A percentile compares a stretch with the other conserved stretches of the same genome.
Evolutionary conservation across 371 early-diverging fungal genomes (phyloP).

Genomic region (Actinomucor elegans): DNA sequence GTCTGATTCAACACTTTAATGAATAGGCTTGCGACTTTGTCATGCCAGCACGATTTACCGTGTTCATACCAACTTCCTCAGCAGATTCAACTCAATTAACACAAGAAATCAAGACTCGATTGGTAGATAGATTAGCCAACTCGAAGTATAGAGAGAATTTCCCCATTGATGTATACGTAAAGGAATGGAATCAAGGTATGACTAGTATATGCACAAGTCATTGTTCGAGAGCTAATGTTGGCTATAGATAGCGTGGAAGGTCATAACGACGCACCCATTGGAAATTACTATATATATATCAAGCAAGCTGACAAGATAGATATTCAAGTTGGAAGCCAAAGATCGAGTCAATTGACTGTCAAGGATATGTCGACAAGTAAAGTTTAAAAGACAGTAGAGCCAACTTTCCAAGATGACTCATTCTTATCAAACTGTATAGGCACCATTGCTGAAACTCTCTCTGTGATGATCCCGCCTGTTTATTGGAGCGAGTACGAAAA

Average conservation of each 20-base stretch:
- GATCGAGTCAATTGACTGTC: slow-evolving; percentile 19
- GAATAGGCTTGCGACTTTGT: slow-evolving; percentile 27
- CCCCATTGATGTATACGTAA: slow-evolving; percentile 7
- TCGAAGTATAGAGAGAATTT: slow-evolving; percentile 10
- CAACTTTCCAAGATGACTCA: too few relatives aligned
- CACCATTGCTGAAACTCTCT: slow-evolving; percentile 2
- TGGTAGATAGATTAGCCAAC: not conserved
- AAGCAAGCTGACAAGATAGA: slow-evolving; percentile 6
- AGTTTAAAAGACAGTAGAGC: too few relatives aligned
- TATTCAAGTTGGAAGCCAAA: slow-evolving; percentile 23
- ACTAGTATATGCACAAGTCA: too few relatives aligned
- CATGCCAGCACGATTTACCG: slow-evolving; percentile 22
- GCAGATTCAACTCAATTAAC: not conserved
- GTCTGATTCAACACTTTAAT: not conserved
- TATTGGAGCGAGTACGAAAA: slow-evolving; percentile 15
- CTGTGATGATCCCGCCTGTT: slow-evolving; percentile 15
- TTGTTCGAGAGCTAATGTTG: not conserved
- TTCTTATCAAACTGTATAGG: too few relatives aligned
- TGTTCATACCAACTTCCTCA: slow-evolving; percentile 14
- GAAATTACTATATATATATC: slow-evolving; percentile 26
- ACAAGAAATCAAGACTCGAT: slow-evolving; percentile 4
- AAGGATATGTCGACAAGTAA: slow-evolving; percentile 7
- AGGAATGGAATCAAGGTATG: slow-evolving; percentile 1
- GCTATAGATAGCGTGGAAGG: not conserved
- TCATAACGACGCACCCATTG: slow-evolving; percentile 18